Conservation (phyloP, 257 asterid species). For the Solanum etuberosum region DNA sequence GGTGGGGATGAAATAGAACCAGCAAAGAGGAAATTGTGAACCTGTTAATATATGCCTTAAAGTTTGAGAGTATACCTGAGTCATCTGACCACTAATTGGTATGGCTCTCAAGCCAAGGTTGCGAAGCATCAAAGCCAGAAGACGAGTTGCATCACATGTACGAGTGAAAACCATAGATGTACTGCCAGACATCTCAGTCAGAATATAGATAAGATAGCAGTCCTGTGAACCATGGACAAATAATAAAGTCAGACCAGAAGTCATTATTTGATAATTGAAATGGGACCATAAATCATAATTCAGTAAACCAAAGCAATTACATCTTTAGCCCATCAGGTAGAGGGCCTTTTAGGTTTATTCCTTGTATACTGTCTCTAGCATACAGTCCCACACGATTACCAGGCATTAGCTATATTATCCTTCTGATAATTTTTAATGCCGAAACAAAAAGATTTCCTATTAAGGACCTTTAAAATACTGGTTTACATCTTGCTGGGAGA, state of each 20-base stretch:
- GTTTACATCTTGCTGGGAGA: not conserved
- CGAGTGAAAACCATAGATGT: conserved; percentile 92
- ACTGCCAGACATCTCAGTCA: conserved; percentile 60
- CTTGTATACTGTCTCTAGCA: not conserved
- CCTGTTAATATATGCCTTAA: not conserved
- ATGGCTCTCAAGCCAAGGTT: conserved; percentile 78
- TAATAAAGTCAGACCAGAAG: not conserved
- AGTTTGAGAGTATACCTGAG: conserved; percentile 41
- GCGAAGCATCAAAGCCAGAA: conserved; percentile 64
- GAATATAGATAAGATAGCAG: conserved; percentile 75
- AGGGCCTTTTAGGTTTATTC: not conserved
- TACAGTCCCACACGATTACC: not conserved
- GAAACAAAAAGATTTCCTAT: not conserved
- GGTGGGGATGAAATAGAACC: not conserved
- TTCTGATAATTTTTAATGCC: not conserved
- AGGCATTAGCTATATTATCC: not conserved
- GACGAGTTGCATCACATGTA: conserved; percentile 73
- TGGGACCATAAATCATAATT: not conserved
- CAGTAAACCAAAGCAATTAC: not conserved
- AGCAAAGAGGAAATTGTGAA: not conserved
- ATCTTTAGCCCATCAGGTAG: not conserved
- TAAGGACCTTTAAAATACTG: not conserved
- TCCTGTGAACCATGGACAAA: conserved; percentile 31
- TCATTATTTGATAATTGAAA: not conserved
- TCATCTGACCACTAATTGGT: conserved; percentile 96